These are phyloP conservation scores for Aechmea fasciata DNA, from an alignment of 176 grass and related monocot species.

Conservation along the genomic window DNA sequence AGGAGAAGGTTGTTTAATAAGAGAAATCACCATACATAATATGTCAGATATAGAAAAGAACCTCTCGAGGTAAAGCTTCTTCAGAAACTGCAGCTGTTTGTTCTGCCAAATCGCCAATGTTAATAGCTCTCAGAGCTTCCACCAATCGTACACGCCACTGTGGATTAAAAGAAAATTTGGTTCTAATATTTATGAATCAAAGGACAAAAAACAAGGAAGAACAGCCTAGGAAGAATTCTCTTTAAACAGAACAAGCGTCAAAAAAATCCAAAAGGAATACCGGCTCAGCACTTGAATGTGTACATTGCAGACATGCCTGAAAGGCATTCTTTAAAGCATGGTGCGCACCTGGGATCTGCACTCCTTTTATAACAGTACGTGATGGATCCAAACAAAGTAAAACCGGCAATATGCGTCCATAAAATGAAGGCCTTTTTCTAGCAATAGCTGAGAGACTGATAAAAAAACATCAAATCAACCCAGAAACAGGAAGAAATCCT, in stretches of 20 bases:
- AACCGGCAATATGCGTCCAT: slow-evolving; percentile 84
- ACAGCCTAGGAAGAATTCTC: background rate
- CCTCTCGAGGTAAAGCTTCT: slow-evolving; percentile 30
- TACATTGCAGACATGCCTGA: slow-evolving; percentile 78
- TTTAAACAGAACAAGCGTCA: slow-evolving; percentile 8
- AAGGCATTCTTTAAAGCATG: slow-evolving; percentile 87
- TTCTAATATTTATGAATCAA: background rate
- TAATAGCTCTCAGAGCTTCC: slow-evolving; percentile 27
- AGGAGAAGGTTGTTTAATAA: too few relatives aligned
- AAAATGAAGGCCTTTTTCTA: slow-evolving; percentile 88
- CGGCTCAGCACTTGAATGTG: slow-evolving; percentile 96
- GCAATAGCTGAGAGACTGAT: slow-evolving; percentile 88
- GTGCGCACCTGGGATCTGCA: slow-evolving; percentile 54
- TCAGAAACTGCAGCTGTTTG: slow-evolving; percentile 19
- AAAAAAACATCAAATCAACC: slow-evolving; percentile 24
- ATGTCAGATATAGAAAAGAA: slow-evolving; percentile 6
- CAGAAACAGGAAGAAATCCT: background rate
- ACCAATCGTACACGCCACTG: slow-evolving; percentile 28
- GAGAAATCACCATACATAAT: too few relatives aligned
- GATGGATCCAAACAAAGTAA: slow-evolving; percentile 82
- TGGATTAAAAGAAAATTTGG: slow-evolving; percentile 4
- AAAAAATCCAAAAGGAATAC: slow-evolving; percentile 38
- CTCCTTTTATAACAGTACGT: slow-evolving; percentile 57
- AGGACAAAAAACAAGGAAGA: background rate
- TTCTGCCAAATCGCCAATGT: slow-evolving; percentile 22